A percentile compares a stretch with the other conserved stretches of the same genome.
phyloP scores from a whole-genome alignment of 73 alveolate genomes.

The Tetrahymena malaccensis region DNA sequence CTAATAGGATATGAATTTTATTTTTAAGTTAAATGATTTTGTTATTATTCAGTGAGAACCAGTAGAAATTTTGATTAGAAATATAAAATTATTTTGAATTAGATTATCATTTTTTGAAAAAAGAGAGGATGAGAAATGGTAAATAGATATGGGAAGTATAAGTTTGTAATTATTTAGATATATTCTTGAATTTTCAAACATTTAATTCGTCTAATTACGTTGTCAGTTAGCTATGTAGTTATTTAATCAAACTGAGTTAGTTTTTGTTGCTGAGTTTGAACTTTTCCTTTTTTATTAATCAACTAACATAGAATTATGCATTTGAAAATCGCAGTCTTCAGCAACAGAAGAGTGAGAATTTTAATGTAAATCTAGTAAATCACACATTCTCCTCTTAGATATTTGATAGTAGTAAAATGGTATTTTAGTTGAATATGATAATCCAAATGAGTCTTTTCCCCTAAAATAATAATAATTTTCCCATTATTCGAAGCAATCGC shows the following conservation, averaged over 20 bases:
- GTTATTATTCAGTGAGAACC: background rate
- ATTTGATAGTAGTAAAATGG: background rate
- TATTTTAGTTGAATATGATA: background rate
- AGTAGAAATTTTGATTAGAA: background rate
- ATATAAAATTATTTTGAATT: no score
- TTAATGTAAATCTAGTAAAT: background rate
- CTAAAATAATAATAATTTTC: background rate
- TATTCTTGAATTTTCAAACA: no score
- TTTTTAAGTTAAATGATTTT: background rate
- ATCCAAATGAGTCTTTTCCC: background rate
- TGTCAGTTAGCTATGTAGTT: no score
- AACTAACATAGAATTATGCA: background rate
- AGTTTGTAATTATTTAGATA: no score
- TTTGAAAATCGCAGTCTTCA: background rate
- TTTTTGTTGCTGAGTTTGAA: background rate
- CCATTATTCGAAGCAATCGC: background rate
- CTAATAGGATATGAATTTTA: background rate
- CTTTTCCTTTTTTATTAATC: background rate
- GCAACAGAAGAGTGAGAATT: background rate
- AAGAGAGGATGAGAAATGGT: background rate
- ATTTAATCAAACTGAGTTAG: background rate
- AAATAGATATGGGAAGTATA: background rate
- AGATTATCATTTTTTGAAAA: no score
- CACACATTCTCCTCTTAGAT: background rate
- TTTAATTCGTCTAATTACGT: no score